A percentile compares a stretch with the other conserved stretches of the same genome.
Evolutionary conservation across 1,284 basidiomycete species (phyloP).

Genomic region (Marasmius sp.): DNA sequence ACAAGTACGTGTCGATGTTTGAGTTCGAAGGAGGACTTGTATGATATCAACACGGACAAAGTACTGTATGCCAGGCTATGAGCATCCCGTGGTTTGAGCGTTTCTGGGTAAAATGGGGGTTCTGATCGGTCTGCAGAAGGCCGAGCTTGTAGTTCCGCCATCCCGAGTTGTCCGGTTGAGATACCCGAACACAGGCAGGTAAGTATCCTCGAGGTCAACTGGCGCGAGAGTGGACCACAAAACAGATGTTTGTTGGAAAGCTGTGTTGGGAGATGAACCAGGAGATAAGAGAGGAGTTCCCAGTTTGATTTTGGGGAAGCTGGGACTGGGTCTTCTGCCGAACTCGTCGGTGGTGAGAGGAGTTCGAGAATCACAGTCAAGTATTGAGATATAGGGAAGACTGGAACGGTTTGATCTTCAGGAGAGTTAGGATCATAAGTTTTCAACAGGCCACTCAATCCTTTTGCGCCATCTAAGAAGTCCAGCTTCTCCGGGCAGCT

Average conservation of each 20-base stretch:
- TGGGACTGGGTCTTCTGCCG: slow-evolving; percentile 72
- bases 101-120: not conserved
- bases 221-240: slow-evolving; percentile 82
- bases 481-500: slow-evolving; percentile 71
- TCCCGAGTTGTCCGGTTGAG: slow-evolving; percentile 53
- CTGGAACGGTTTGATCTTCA: slow-evolving; percentile 38
- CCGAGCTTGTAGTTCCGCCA: slow-evolving; percentile 39
- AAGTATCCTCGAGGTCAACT: slow-evolving; percentile 66
- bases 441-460: slow-evolving; percentile 64
- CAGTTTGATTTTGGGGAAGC: slow-evolving; percentile 82
- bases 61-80: slow-evolving; percentile 89
- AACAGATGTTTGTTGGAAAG: slow-evolving; percentile 96
- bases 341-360: slow-evolving; percentile 63
- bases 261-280: slow-evolving; percentile 91
- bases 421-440: slow-evolving; percentile 81
- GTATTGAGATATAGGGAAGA: slow-evolving; percentile 84
- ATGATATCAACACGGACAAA: slow-evolving; percentile 87
- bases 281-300: slow-evolving; percentile 92
- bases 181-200: slow-evolving; percentile 72
- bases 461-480: slow-evolving; percentile 65
- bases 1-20: slow-evolving; percentile 74
- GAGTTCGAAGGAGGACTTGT: slow-evolving; percentile 78
- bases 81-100: slow-evolving; percentile 76
- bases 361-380: slow-evolving; percentile 62
- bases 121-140: not conserved